Base-by-base conservation (phyloP, 805 yeast species). In the Pichia phayaonensis region DNA sequence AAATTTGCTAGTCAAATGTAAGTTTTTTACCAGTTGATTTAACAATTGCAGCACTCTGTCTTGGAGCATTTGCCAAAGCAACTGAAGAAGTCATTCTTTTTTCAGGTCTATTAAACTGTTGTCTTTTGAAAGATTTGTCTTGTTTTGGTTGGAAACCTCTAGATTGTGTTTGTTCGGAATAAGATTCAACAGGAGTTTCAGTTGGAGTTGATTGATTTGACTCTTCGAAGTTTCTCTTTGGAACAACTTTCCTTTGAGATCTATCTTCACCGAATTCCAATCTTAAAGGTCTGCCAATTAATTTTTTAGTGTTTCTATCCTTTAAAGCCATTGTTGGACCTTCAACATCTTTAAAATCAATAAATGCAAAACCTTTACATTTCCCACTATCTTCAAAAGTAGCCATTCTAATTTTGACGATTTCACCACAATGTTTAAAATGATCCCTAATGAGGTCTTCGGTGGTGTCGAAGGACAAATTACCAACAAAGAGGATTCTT, bases 311-410 rank as follows among this genome's bases (percentile, higher is more conserved):
- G 34, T 76, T 60, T 65, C 80, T 83, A 56, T 88, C 92, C 57
- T 77, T 80, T 54, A 94, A 72, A 1, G 97, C 98, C 38, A 74
- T 74, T 0, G 94, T 86, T 29, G 97, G 90, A 10, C 94, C 90
- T 39, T 78, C 81, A 55, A 84, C 87, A 56, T 82, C 83, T 55
- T 73, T 78, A 70, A 90, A 92, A 66, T 92, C 98, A 36, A 92
- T 72, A 62, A 94, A 92, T 1, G 96, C 90, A 72, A 92, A 92
- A 2, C 98, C 98, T 67, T 94, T 94, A 73, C 98, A 92, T 64
- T 90, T 92, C 1, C 97, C 98, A 46, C 86, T 72, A 64, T 92
- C 99, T 69, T 94, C 90, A 68, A 92, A 92, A n/a, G 99, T 90
- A 4, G 98, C 98, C 95, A 90, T 92, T 66, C 99, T 79, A 48